These are phyloP conservation scores for Monoraphidium neglectum DNA, from an alignment of 139 green algal species.

Conservation along the genomic window DNA sequence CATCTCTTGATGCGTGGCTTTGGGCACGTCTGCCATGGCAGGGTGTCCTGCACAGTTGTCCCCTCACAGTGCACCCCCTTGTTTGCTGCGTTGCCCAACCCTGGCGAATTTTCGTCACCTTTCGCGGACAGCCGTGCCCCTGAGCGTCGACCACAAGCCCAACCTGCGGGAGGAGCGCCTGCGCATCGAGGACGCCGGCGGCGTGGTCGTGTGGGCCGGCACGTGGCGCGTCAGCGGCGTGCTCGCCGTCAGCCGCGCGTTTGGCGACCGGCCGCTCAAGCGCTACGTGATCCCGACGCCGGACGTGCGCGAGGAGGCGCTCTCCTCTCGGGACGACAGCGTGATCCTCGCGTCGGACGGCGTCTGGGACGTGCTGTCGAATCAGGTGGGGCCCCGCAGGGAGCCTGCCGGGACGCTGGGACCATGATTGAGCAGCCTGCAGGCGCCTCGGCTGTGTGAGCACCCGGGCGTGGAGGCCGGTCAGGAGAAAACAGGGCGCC, in stretches of 20 bases:
- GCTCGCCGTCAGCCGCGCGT: conserved; percentile 92
- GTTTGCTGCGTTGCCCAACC: neutral
- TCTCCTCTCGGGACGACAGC: conserved; percentile 65
- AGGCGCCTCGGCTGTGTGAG: neutral
- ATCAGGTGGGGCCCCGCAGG: conserved; percentile 50
- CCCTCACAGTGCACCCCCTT: too few species aligned
- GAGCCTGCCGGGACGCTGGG: neutral
- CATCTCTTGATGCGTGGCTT: conserved; percentile 1
- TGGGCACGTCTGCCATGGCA: too few species aligned
- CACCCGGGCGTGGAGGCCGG: neutral
- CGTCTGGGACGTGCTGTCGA: conserved; percentile 92
- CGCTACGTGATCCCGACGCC: conserved; percentile 82
- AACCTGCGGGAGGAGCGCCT: conserved; percentile 86
- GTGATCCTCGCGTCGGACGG: conserved; percentile 92
- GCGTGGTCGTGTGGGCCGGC: conserved; percentile 91
- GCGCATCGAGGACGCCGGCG: conserved; percentile 91
- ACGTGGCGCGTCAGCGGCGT: conserved; percentile 95
- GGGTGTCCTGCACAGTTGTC: too few species aligned
- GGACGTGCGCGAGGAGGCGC: conserved; percentile 72
- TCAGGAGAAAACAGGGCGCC: neutral
- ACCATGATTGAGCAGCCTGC: neutral
- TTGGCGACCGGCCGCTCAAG: conserved; percentile 95
- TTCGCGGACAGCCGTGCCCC: conserved; percentile 38
- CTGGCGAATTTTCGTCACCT: neutral
- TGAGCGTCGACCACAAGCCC: conserved; percentile 96